phyloP scores from a whole-genome alignment of 495 filamentous ascomycete genomes.

The Ramalina intermedia region DNA sequence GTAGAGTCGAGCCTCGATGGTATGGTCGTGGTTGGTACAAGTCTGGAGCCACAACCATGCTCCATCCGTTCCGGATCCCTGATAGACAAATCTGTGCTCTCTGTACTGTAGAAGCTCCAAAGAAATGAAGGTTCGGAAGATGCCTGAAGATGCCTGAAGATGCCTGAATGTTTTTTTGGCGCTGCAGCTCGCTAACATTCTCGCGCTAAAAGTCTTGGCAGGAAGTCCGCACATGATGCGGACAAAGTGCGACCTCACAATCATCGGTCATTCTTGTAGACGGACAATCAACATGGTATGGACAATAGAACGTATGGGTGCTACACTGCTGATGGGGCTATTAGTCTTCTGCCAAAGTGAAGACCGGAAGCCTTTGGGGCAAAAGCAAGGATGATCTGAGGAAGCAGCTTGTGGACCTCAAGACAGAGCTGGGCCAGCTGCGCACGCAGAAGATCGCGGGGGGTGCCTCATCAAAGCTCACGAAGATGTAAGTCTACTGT shows the following conservation, averaged over 20 bases:
- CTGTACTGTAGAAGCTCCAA: not conserved
- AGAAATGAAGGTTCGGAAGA: not conserved
- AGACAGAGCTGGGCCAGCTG: constrained; percentile 83
- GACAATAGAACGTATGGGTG: not conserved
- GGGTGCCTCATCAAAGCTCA: constrained; percentile 82
- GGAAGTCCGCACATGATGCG: constrained; percentile 5
- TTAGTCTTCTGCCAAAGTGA: constrained; percentile 83
- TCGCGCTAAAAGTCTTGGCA: constrained; percentile 7
- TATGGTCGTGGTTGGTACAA: no score
- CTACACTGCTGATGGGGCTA: constrained; percentile 14
- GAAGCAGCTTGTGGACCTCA: constrained; percentile 85
- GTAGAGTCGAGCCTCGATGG: not conserved
- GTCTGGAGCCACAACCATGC: not conserved
- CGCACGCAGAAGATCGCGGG: constrained; percentile 96
- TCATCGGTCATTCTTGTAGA: not conserved
- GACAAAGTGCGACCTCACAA: constrained; percentile 1
- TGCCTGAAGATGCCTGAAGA: not conserved
- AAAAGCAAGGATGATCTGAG: constrained; percentile 97
- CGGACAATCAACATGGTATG: constrained; percentile 14
- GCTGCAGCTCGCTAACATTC: constrained; percentile 9
- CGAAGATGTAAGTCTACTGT: constrained; percentile 59
- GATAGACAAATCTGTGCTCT: not conserved
- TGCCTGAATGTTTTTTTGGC: not conserved
- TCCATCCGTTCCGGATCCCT: not conserved
- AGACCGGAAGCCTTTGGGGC: constrained; percentile 87